phyloP scores from a whole-genome alignment of 176 grass and related monocot genomes.

The Oropetium thomaeum region DNA sequence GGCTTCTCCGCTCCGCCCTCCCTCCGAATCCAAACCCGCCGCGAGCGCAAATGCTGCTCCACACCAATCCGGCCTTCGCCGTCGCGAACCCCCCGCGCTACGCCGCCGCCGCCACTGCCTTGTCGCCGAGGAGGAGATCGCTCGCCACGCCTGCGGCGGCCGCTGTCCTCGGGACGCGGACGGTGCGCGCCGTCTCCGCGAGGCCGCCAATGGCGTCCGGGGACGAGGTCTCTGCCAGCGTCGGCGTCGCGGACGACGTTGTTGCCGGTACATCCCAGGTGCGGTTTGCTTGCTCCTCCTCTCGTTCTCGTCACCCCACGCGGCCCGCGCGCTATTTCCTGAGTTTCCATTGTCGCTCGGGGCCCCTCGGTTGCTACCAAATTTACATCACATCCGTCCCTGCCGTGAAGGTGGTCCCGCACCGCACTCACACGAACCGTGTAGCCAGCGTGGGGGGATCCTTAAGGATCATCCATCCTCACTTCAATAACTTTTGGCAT shows the following conservation, averaged over 20 bases:
- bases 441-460: too few species aligned
- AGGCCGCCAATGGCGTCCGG: constrained; percentile 17
- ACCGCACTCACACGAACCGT: background rate
- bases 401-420: background rate
- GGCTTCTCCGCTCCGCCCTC: background rate
- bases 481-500: background rate
- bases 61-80: background rate
- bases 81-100: background rate
- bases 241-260: background rate
- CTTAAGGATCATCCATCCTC: background rate
- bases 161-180: background rate
- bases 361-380: background rate
- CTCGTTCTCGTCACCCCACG: background rate
- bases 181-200: background rate
- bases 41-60: constrained; percentile 31
- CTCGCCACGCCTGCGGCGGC: background rate
- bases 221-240: background rate
- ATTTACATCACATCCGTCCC: background rate
- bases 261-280: constrained; percentile 27
- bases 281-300: constrained; percentile 5
- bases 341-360: background rate
- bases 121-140: constrained; percentile 1
- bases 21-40: constrained; percentile 16
- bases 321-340: too few species aligned
- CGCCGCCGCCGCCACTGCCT: background rate